Evolutionary conservation across 176 grass and related monocot species (phyloP).

Genomic region (Oryza nivara): DNA sequence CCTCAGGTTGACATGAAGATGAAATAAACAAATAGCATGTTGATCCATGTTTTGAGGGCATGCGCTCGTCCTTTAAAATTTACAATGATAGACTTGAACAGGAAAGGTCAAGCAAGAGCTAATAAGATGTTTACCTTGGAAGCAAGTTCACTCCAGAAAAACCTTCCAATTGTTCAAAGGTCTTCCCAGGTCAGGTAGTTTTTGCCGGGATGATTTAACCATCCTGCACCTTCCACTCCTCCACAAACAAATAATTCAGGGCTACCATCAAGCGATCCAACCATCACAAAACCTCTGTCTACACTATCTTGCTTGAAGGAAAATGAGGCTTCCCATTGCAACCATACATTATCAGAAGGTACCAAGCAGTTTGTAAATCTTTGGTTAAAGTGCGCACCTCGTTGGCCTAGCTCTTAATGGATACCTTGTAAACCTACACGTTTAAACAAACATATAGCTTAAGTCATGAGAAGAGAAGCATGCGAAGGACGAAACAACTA

Average conservation of each 20-base stretch:
- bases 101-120: conserved; percentile 39
- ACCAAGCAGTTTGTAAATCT: conserved; percentile 14
- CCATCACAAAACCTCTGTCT: neutral
- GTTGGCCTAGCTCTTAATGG: conserved; percentile 49
- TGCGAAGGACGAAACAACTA: conserved; percentile 52
- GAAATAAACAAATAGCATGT: conserved; percentile 50
- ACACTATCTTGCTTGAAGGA: conserved; percentile 19
- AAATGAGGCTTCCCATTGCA: conserved; percentile 16
- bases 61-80: conserved; percentile 53
- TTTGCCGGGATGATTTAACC: neutral
- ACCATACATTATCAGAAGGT: conserved; percentile 28
- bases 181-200: neutral
- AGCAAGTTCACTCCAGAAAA: conserved; percentile 23
- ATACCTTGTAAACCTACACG: conserved; percentile 53
- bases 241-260: neutral
- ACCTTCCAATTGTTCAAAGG: neutral
- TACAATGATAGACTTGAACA: conserved; percentile 42
- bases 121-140: conserved; percentile 25
- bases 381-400: conserved; percentile 26
- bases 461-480: conserved; percentile 46
- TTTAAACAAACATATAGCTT: conserved; percentile 41
- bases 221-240: neutral
- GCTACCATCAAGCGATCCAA: neutral
- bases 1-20: conserved; percentile 59
- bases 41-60: conserved; percentile 89